Evolutionary conservation across 768 basidiomycete species (phyloP), one percentile per base, ranked within the genome.

Genomic region (Exsudoporus frostii): DNA sequence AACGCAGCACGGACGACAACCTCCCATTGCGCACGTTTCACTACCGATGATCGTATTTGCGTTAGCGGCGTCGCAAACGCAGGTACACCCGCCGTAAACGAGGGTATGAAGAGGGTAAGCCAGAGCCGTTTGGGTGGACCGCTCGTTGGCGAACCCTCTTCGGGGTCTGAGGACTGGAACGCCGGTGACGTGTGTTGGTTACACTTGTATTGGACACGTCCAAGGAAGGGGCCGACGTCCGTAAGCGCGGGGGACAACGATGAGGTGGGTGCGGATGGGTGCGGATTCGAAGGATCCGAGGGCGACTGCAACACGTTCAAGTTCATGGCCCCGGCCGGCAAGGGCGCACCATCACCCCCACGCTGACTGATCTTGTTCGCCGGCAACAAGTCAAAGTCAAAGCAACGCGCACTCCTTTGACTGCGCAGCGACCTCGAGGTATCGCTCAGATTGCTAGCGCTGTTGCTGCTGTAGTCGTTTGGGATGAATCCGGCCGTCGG

Each of bases 1-100:
- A 73, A 27, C 40, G 73, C 75, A 3, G 84, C 85, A 34, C 86
- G 74, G 25, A 87, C 72, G 29, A 91, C 86, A 27, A 92, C 85
- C 69, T 91, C 88, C 90, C 90, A 92, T 60, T 92, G 90, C 3
- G 82, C 88, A n/a, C 90, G 78, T 47, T 81, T 77, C 46, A 91
- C 81, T 51, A 85, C 76, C 15, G 87, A 84, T 54, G 79, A 87
- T 45, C 87, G 75, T 20, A 92, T 75, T 37, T 76, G 77, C 39
- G 90, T 90, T 51, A 92, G 71, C 30, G 88, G 86, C 20, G 79
- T 71, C 19, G 82, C 78, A 56, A 91, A 91, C 40, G 87, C 82
- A 2, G 89, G 88, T 15, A 90, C 88, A 11, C 66, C 68, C 19
- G 60, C 58, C 24, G 66, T 71, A 33, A 71, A 70, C 22, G 68